These are phyloP conservation scores for Hirsutella minnesotensis DNA, from an alignment of 2,329 filamentous ascomycete genomes.

Conservation along the genomic window DNA sequence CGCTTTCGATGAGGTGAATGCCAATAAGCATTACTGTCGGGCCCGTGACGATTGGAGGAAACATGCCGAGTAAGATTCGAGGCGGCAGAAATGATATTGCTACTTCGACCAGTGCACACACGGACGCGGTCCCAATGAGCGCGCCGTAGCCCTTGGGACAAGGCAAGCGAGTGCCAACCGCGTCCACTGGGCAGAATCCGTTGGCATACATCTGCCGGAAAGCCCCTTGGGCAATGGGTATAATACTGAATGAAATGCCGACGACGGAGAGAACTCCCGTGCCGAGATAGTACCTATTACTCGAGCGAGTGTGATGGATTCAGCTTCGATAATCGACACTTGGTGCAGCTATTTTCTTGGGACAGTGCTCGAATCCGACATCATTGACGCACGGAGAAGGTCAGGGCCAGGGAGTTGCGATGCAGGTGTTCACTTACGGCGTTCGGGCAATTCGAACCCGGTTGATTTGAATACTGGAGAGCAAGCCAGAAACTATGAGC, in stretches of 20 bases:
- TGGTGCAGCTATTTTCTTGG: too few species aligned
- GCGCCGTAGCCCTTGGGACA: conserved; percentile 66
- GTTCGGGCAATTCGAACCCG: conserved; percentile 62
- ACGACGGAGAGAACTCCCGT: conserved; percentile 73
- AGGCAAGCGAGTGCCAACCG: conserved; percentile 53
- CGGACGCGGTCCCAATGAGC: conserved; percentile 56
- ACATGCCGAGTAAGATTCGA: conserved; percentile 55
- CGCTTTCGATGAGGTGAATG: conserved; percentile 57
- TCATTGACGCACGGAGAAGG: neutral
- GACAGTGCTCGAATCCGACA: too few species aligned
- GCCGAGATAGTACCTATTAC: conserved; percentile 55
- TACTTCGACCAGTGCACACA: conserved; percentile 59
- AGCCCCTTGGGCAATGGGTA: conserved; percentile 44
- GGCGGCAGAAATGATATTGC: conserved; percentile 65
- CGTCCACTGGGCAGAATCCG: conserved; percentile 50
- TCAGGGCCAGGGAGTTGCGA: too few species aligned
- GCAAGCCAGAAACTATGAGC: conserved; percentile 65
- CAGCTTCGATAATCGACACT: neutral
- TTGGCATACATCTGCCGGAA: conserved; percentile 68
- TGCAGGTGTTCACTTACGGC: conserved; percentile 27
- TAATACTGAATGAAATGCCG: conserved; percentile 35
- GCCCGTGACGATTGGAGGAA: conserved; percentile 69
- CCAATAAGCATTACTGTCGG: conserved; percentile 63
- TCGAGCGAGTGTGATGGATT: neutral
- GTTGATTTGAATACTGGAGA: conserved; percentile 67